These are phyloP conservation scores for Saccharomyces hybrid DNA, from an alignment of 1,139 yeast genomes.

Conservation along the genomic window DNA sequence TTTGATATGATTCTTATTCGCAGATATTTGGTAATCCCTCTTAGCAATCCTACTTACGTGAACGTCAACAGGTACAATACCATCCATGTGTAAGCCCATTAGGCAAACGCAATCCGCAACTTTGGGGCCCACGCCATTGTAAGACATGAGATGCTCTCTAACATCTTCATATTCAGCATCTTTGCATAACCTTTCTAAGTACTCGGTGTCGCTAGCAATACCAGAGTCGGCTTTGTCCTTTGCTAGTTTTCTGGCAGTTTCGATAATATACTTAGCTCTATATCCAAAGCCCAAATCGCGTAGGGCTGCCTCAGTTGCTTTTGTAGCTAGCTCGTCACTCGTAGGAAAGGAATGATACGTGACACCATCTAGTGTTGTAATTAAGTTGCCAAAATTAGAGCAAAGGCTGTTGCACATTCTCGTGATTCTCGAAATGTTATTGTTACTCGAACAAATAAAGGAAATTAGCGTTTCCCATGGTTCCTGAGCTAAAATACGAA, in stretches of 20 bases:
- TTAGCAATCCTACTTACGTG: constrained; percentile 91
- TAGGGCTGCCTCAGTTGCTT: constrained; percentile 38
- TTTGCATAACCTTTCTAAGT: constrained; percentile 12
- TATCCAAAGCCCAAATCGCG: constrained; percentile 70
- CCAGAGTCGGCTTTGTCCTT: constrained; percentile 26
- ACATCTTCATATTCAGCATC: constrained; percentile 37
- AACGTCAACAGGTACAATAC: constrained; percentile 90
- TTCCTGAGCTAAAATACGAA: constrained; percentile 79
- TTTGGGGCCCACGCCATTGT: constrained; percentile 92
- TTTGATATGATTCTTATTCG: constrained; percentile 32
- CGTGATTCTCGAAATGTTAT: constrained; percentile 87
- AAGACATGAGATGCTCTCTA: constrained; percentile 55
- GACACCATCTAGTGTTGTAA: constrained; percentile 50
- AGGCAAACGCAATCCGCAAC: constrained; percentile 94
- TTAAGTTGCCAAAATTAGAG: constrained; percentile 56
- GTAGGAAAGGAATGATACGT: constrained; percentile 69
- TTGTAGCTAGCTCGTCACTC: constrained; percentile 42
- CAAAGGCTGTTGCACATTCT: constrained; percentile 86
- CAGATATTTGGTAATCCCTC: constrained; percentile 58
- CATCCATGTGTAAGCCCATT: constrained; percentile 85
- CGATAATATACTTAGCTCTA: constrained; percentile 78
- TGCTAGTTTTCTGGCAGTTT: constrained; percentile 55
- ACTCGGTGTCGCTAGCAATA: constrained; percentile 23
- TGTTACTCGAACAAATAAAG: constrained; percentile 92
- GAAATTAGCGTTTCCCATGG: constrained; percentile 94